Evolutionary conservation across 495 filamentous ascomycete species (phyloP).

Genomic region (Talaromyces stipitatus): DNA sequence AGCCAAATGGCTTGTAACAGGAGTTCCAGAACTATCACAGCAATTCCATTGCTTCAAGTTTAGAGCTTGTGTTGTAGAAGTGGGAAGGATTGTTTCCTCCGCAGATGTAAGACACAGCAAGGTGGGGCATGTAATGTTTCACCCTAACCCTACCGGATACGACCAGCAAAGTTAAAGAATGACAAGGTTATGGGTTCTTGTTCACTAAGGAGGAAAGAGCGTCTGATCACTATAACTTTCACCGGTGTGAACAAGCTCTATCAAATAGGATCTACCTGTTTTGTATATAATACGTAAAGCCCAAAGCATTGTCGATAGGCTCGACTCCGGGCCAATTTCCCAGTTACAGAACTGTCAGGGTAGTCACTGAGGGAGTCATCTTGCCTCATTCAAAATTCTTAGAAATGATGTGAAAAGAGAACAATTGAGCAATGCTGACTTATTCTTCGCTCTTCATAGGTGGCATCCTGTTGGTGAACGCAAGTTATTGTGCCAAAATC

Average conservation of each 20-base stretch:
- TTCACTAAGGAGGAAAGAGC: neutral
- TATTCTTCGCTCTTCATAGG: too few species aligned
- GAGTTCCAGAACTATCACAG: neutral
- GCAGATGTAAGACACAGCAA: neutral
- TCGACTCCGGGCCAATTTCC: too few species aligned
- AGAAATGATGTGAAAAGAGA: too few species aligned
- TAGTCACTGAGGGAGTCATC: too few species aligned
- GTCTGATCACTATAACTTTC: neutral
- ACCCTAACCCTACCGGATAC: neutral
- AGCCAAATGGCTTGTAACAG: neutral
- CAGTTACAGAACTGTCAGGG: too few species aligned
- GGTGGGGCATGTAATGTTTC: neutral
- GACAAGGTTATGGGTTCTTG: neutral
- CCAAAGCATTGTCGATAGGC: too few species aligned
- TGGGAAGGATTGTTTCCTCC: neutral
- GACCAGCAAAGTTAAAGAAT: neutral
- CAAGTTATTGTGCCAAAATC: too few species aligned
- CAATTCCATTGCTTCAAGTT: neutral
- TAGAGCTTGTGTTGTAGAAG: neutral
- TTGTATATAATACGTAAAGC: too few species aligned
- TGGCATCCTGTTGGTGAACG: too few species aligned
- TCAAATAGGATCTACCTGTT: neutral
- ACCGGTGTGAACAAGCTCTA: neutral
- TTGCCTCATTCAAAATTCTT: too few species aligned
- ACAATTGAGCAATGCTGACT: too few species aligned